A percentile compares a stretch with the other conserved stretches of the same genome.
These are phyloP conservation scores for Pseudogymnoascus sp. DNA, from an alignment of 2,329 filamentous ascomycete genomes.

Conservation along the genomic window DNA sequence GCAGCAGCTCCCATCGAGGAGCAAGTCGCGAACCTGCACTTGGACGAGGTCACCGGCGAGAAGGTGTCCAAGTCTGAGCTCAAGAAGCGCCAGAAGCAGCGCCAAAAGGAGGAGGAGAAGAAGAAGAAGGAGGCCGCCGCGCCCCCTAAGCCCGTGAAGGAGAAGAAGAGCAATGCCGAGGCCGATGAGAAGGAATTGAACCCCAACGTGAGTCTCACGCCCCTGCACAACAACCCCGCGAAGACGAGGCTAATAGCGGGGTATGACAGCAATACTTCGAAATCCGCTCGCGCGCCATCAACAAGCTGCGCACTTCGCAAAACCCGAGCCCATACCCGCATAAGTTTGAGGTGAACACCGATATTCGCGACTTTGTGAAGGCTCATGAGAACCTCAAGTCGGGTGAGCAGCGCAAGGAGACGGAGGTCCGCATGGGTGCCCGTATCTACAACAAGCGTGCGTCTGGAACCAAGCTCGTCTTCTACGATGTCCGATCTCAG, in stretches of 20 bases:
- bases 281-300: conserved; percentile 77
- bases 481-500: conserved; percentile 78
- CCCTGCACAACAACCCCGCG: neutral
- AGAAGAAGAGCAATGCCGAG: conserved; percentile 45
- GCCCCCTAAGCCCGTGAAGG: conserved; percentile 48
- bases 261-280: conserved; percentile 76
- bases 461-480: conserved; percentile 76
- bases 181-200: conserved; percentile 65
- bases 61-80: conserved; percentile 75
- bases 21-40: conserved; percentile 61
- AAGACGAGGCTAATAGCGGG: neutral
- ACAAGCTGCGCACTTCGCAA: conserved; percentile 65
- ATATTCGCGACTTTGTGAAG: conserved; percentile 69
- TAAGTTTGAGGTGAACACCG: conserved; percentile 81
- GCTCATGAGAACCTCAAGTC: conserved; percentile 78
- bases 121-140: conserved; percentile 69
- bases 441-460: conserved; percentile 84
- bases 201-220: conserved; percentile 51
- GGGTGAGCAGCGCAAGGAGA: conserved; percentile 71
- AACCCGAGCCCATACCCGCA: conserved; percentile 84
- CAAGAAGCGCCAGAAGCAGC: conserved; percentile 92
- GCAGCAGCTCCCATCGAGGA: conserved; percentile 20
- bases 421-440: conserved; percentile 68
- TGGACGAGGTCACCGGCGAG: conserved; percentile 92
- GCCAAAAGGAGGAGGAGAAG: conserved; percentile 82